A percentile compares a stretch with the other conserved stretches of the same genome.
These are phyloP conservation scores for Solanum chacoense DNA, from an alignment of 305 asterid species.

Conservation along the genomic window DNA sequence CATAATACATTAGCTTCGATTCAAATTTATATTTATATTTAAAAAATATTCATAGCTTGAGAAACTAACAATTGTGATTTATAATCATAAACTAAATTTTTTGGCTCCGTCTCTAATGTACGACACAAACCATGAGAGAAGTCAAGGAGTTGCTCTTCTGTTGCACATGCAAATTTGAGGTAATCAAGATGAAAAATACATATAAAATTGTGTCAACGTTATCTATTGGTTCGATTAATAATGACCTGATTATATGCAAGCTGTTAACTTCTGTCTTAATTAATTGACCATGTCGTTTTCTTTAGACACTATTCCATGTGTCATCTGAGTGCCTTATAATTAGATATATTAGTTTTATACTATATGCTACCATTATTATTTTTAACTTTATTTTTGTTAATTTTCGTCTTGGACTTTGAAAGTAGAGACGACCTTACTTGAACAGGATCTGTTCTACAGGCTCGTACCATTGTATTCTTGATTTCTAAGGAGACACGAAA, in stretches of 20 bases:
- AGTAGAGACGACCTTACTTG: too few species aligned
- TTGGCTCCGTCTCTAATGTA: background rate
- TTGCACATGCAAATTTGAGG: background rate
- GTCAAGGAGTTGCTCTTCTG: background rate
- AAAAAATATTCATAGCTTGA: background rate
- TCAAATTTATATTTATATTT: background rate
- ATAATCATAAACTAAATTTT: background rate
- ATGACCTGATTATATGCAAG: background rate
- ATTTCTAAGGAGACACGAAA: too few species aligned
- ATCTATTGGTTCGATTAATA: slow-evolving; percentile 2
- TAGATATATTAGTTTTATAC: background rate
- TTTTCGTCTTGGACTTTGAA: background rate
- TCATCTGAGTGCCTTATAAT: background rate
- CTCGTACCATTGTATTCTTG: too few species aligned
- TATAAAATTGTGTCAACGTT: background rate
- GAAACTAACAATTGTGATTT: background rate
- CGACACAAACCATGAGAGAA: background rate
- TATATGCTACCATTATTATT: background rate
- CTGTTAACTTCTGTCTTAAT: background rate
- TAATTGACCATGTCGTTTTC: slow-evolving; percentile 1
- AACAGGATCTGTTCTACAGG: too few species aligned
- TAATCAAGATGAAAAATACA: slow-evolving; percentile 3
- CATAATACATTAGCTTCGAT: accelerated
- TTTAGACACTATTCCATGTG: background rate
- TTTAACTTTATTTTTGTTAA: background rate